A percentile compares a stretch with the other conserved stretches of the same genome.
Evolutionary conservation across 2,329 filamentous ascomycete genomes (phyloP).

Genomic region (Fusarium odoratissimum): DNA sequence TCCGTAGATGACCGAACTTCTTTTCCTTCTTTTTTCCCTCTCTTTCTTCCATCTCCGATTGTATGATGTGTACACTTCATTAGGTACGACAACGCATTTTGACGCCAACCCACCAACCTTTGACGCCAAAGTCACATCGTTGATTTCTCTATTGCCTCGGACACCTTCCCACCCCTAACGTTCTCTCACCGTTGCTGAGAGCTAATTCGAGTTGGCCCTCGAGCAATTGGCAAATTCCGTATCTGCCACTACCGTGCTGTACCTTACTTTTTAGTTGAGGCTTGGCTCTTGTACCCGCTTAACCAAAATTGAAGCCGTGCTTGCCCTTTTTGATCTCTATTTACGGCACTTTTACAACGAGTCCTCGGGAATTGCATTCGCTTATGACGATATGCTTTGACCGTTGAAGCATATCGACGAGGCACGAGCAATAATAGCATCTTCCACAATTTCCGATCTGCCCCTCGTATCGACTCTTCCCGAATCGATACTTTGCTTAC

Average conservation of each 20-base stretch:
- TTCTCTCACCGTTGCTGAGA: conserved; percentile 1
- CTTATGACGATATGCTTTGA: conserved; percentile 9
- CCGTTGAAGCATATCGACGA: conserved; percentile 4
- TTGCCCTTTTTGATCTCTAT: conserved; percentile 3
- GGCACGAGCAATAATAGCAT: conserved; percentile 1
- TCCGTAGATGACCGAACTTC: conserved; percentile 2
- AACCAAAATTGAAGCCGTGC: conserved; percentile 18
- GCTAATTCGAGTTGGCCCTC: conserved; percentile 2
- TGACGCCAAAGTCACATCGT: conserved; percentile 18
- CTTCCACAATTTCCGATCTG: conserved; percentile 1
- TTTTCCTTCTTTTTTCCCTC: conserved; percentile 2
- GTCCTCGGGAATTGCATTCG: conserved; percentile 8
- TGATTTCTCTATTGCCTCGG: not conserved
- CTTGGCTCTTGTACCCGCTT: conserved; percentile 16
- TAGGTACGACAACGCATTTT: conserved; percentile 9
- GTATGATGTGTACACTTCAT: conserved; percentile 3
- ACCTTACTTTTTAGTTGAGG: conserved; percentile 15
- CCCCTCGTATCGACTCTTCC: not conserved
- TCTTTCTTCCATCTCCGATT: not conserved
- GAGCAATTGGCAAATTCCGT: conserved; percentile 1
- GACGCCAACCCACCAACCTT: conserved; percentile 4
- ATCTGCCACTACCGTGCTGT: not conserved
- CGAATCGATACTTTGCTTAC: conserved; percentile 3
- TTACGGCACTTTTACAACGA: conserved; percentile 22
- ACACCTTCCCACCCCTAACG: not conserved